phyloP scores from a whole-genome alignment of 768 basidiomycete species.

The Mycena olivaceomarginata region DNA sequence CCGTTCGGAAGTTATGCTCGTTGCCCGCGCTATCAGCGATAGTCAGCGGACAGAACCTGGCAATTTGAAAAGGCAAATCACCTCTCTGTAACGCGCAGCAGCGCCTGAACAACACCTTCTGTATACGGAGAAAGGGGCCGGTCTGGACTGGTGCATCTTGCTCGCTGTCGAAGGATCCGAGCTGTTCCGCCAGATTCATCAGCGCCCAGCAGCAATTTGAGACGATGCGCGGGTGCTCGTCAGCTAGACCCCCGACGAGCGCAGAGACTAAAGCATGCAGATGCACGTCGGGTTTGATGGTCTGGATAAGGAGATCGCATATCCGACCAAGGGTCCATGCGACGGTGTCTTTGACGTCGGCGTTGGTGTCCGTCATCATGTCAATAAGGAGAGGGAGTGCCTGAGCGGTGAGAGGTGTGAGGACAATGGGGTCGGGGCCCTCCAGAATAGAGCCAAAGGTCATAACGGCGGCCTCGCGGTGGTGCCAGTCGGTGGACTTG shows the following conservation, averaged over 20 bases:
- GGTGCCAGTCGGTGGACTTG: constrained; percentile 93
- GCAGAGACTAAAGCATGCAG: constrained; percentile 89
- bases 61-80: constrained; percentile 56
- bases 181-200: constrained; percentile 96
- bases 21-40: constrained; percentile 76
- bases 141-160: constrained; percentile 72
- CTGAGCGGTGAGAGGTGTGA: constrained; percentile 94
- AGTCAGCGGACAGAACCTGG: constrained; percentile 35
- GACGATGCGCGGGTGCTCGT: constrained; percentile 85
- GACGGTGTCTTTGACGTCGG: constrained; percentile 96
- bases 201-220: constrained; percentile 97
- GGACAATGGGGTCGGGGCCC: constrained; percentile 92
- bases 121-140: constrained; percentile 91
- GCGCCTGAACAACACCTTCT: constrained; percentile 88
- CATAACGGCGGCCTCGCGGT: constrained; percentile 98
- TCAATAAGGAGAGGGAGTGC: constrained; percentile 95
- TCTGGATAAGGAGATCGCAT: constrained; percentile 90
- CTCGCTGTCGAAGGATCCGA: constrained; percentile 80
- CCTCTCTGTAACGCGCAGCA: constrained; percentile 93
- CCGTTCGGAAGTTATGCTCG: constrained; percentile 94
- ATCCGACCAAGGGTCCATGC: constrained; percentile 99
- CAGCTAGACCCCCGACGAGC: constrained; percentile 87
- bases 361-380: constrained; percentile 93
- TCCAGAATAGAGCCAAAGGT: constrained; percentile 98
- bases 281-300: constrained; percentile 93